Conservation (phyloP, 306 rosid species). For the Castanea mollissima region DNA sequence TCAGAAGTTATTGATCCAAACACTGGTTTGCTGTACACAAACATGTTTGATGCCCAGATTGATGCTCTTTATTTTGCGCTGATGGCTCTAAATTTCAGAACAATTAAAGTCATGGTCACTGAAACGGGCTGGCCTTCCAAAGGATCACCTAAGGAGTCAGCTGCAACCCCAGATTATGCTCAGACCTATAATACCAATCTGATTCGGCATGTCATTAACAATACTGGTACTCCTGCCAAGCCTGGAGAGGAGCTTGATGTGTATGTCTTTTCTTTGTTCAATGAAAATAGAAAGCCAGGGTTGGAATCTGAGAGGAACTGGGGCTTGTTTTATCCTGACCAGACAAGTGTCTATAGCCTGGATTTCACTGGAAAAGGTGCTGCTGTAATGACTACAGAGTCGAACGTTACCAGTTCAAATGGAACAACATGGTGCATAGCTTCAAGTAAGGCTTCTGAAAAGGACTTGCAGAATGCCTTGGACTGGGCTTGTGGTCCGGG, state of each 20-base stretch:
- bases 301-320: slow-evolving; percentile 96
- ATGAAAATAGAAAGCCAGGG: slow-evolving; percentile 93
- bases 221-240: slow-evolving; percentile 54
- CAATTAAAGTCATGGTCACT: slow-evolving; percentile 83
- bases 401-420: slow-evolving; percentile 62
- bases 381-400: slow-evolving; percentile 50
- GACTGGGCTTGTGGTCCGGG: slow-evolving; percentile 99
- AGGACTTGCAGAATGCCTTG: slow-evolving; percentile 84
- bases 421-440: slow-evolving; percentile 92
- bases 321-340: slow-evolving; percentile 94
- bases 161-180: slow-evolving; percentile 75
- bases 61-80: slow-evolving; percentile 91
- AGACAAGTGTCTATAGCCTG: slow-evolving; percentile 89
- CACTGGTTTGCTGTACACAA: slow-evolving; percentile 87
- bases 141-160: slow-evolving; percentile 91
- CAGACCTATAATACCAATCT: slow-evolving; percentile 71
- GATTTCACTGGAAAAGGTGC: slow-evolving; percentile 86
- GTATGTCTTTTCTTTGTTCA: slow-evolving; percentile 62
- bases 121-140: slow-evolving; percentile 99
- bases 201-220: slow-evolving; percentile 51
- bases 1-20: slow-evolving; percentile 96
- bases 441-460: slow-evolving; percentile 73
- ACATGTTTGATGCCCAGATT: slow-evolving; percentile 96
- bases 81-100: slow-evolving; percentile 85
- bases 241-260: slow-evolving; percentile 45